Percentiles rank a stretch among this genome's conserved stretches.
These are phyloP conservation scores for Cephalotrichum gorgonifer DNA, from an alignment of 2,329 filamentous ascomycete genomes.

Conservation along the genomic window DNA sequence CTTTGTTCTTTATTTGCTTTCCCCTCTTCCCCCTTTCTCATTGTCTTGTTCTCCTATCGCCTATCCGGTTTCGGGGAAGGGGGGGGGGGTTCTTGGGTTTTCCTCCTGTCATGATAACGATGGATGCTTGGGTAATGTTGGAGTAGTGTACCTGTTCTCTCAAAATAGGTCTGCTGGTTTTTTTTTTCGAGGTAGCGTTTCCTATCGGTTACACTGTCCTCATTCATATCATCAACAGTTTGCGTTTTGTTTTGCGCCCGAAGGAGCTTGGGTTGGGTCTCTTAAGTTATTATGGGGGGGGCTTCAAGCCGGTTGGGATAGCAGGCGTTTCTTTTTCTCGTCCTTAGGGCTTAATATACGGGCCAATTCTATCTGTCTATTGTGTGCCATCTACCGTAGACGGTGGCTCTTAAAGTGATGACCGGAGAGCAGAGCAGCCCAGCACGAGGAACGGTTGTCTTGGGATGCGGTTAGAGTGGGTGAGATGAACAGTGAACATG, in stretches of 20 bases:
- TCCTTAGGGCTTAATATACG: not conserved
- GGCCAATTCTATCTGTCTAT: not conserved
- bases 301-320: not conserved
- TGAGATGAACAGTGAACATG: no score
- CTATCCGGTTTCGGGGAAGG: not conserved
- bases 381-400: no score
- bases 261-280: not conserved
- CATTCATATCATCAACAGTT: no score
- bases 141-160: not conserved
- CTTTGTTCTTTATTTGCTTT: constrained; percentile 9
- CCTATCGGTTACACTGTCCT: not conserved
- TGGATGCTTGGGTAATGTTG: not conserved
- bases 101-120: not conserved
- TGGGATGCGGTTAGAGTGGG: no score
- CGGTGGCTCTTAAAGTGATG: no score
- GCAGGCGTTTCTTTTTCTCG: not conserved
- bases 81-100: not conserved
- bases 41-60: constrained; percentile 1
- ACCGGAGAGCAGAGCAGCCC: no score
- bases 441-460: no score
- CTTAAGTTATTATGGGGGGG: not conserved
- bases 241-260: no score
- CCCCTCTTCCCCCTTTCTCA: constrained; percentile 8
- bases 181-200: not conserved
- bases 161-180: not conserved